A percentile compares a stretch with the other conserved stretches of the same genome.
phyloP scores from a whole-genome alignment of 176 grass and related monocot genomes.

The Olyra latifolia region DNA sequence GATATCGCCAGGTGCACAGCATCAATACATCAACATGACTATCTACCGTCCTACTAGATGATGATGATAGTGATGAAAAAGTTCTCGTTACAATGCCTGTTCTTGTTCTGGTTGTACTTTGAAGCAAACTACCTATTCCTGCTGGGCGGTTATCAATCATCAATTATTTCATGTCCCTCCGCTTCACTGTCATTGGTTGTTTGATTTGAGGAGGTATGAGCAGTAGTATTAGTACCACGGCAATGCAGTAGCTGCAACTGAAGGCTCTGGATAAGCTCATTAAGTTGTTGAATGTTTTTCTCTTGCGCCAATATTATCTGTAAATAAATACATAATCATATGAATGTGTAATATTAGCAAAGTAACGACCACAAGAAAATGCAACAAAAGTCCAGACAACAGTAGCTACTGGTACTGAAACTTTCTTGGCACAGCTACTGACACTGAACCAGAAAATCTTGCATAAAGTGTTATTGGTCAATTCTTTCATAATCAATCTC shows the following conservation, averaged over 20 bases:
- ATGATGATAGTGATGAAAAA: not conserved
- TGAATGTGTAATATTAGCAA: not conserved
- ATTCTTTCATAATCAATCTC: not conserved
- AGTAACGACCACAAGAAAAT: not conserved
- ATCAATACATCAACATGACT: constrained; percentile 27
- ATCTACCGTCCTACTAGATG: not conserved
- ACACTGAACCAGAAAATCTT: constrained; percentile 5
- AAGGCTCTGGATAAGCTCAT: constrained; percentile 78
- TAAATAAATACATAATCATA: not conserved
- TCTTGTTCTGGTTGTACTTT: constrained; percentile 12
- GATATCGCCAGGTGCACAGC: not conserved
- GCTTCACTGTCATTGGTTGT: constrained; percentile 20
- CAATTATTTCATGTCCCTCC: constrained; percentile 42
- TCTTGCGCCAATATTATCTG: constrained; percentile 83
- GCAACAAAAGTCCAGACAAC: not conserved
- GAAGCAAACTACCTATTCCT: not conserved
- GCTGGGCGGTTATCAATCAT: constrained; percentile 30
- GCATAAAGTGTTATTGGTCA: not conserved
- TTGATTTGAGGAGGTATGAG: constrained; percentile 30
- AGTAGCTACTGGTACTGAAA: not conserved
- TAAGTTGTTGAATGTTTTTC: constrained; percentile 80
- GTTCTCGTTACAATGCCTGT: not conserved
- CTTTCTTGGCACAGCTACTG: not conserved
- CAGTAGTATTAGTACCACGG: constrained; percentile 54
- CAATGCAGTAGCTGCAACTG: constrained; percentile 77